Conservation (phyloP, 2,329 filamentous ascomycete species). For the Cadophora malorum region DNA sequence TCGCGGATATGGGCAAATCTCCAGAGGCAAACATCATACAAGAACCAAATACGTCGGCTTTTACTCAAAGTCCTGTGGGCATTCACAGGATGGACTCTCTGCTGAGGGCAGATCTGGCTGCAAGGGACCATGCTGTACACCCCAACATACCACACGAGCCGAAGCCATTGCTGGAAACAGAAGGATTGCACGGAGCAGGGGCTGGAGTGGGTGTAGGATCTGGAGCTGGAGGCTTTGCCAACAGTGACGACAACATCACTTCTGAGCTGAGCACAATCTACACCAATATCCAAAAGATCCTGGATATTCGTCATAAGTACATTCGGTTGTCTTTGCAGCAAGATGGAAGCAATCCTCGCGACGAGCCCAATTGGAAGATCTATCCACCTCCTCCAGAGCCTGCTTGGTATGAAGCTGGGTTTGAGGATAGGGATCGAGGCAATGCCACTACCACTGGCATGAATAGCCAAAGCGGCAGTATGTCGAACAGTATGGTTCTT, state of each 20-base stretch:
- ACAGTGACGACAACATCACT: constrained; percentile 80
- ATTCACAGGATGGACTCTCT: constrained; percentile 39
- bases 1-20: constrained; percentile 41
- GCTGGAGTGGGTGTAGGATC: constrained; percentile 66
- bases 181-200: constrained; percentile 63
- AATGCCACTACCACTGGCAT: constrained; percentile 38
- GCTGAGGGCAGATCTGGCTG: constrained; percentile 41
- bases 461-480: constrained; percentile 57
- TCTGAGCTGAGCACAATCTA: constrained; percentile 87
- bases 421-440: constrained; percentile 28
- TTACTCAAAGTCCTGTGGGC: constrained; percentile 22
- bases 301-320: constrained; percentile 89
- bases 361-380: constrained; percentile 81
- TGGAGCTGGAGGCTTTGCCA: constrained; percentile 67
- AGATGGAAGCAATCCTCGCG: constrained; percentile 84
- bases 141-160: constrained; percentile 60
- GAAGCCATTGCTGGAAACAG: constrained; percentile 57
- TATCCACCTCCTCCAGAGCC: constrained; percentile 93
- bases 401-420: constrained; percentile 72
- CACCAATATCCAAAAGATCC: constrained; percentile 85
- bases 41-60: constrained; percentile 37
- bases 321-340: constrained; percentile 84
- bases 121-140: constrained; percentile 54
- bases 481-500: constrained; percentile 45
- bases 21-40: constrained; percentile 44